Percentiles rank a stretch among this genome's conserved stretches.
Conservation (phyloP, 2,329 filamentous ascomycete genomes). For the Ophiostoma piceae region DNA sequence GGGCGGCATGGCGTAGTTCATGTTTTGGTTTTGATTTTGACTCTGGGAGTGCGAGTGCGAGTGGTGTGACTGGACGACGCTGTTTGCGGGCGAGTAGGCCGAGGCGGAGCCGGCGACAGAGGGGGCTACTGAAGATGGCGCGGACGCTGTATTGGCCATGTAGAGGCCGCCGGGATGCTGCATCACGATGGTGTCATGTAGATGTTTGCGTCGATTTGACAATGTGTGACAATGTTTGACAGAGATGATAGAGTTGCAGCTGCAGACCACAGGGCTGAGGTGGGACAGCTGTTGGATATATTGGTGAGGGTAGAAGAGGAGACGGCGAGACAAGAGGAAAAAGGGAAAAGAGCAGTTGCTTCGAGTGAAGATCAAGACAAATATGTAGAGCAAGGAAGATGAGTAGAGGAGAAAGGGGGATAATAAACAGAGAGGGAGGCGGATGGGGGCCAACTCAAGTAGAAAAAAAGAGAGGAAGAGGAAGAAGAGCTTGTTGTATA, state of each 20-base stretch:
- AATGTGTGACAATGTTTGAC: too few species aligned
- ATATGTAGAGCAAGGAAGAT: constrained; percentile 9
- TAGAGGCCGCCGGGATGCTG: constrained; percentile 20
- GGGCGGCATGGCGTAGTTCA: background rate
- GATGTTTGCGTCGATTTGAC: background rate
- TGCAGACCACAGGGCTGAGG: constrained; percentile 8
- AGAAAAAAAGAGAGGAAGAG: constrained; percentile 10
- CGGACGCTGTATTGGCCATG: constrained; percentile 13
- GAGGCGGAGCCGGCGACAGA: background rate
- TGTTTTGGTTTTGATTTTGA: background rate
- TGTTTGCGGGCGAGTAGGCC: constrained; percentile 4
- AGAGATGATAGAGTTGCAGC: too few species aligned
- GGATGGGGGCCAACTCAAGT: constrained; percentile 4
- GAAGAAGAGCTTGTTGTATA: background rate
- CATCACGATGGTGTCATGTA: constrained; percentile 17
- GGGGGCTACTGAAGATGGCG: background rate
- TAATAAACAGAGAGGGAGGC: constrained; percentile 6
- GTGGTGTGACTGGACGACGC: background rate
- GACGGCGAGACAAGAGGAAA: background rate
- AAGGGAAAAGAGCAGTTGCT: background rate
- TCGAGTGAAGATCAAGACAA: background rate
- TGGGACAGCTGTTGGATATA: background rate
- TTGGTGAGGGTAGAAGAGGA: background rate
- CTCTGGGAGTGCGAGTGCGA: background rate
- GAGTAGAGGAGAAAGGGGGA: background rate